Evolutionary conservation across 805 yeast species (phyloP), one percentile per base, ranked within the genome.

Genomic region (Nakazawaea anatomiae): DNA sequence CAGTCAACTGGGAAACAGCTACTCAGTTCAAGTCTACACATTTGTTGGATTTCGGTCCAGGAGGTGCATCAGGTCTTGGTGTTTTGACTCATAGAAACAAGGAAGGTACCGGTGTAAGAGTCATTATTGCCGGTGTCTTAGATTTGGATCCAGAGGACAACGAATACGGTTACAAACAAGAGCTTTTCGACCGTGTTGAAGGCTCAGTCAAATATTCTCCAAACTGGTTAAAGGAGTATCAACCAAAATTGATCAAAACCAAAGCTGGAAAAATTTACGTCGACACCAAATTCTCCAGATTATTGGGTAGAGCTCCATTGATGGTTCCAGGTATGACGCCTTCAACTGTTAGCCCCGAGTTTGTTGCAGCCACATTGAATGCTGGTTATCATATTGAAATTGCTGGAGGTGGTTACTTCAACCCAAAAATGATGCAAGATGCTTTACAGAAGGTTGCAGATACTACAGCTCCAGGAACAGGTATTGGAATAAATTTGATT

Each of bases 251-350:
- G 64, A 83, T 80, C 56, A 87, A 87, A 71, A 88, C 89, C 56
- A 72, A 73, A 52, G 73, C 76, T 48, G 91, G 89, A 59, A 84
- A 88, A 67, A 74, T 85, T 46, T 89, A 73, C 63, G 97, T 94
- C 53, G 95, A 91, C 69, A 94, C 99, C 60, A 91, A 90, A 72
- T 90, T 92, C 72, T 88, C 96, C 48, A 79, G 91, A 67, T 78
- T 94, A 60, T 73, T 94, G 56, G 96, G 97, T 55, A 87, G 90
- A 71, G 91, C 99, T 55, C 99, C 99, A 54, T 74, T 94, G 59
- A 85, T 95, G 85, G 94, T 94, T 59, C 96, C 99, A 39, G 99
- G 99, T 75, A 94, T 94, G 99, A 94, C 99, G 40, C 99, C 99
- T 66, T 82, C 96, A 42, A 94, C 99, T 34, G 97, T 91, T 52